These are phyloP conservation scores for Populus deltoides DNA, from an alignment of 345 rosid genomes.

Conservation along the genomic window DNA sequence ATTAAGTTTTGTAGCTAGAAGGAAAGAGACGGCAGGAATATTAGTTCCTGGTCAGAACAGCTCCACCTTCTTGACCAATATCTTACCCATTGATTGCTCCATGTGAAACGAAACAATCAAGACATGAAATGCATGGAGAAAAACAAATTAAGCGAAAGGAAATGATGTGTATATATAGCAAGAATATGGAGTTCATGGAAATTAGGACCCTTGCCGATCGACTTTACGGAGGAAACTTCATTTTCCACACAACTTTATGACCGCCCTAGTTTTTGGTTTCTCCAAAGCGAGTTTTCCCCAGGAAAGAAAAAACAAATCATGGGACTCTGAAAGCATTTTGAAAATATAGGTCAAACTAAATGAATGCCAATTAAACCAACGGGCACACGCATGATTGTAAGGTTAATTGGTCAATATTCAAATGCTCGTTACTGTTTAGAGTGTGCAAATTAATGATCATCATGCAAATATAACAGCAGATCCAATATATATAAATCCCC, in stretches of 20 bases:
- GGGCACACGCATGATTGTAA: background rate
- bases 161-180: too few species aligned
- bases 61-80: background rate
- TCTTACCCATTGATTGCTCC: background rate
- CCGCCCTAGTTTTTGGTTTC: background rate
- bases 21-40: background rate
- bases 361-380: background rate
- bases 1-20: background rate
- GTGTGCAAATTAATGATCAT: background rate
- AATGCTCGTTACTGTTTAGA: background rate
- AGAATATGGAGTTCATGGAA: background rate
- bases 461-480: background rate
- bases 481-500: background rate
- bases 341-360: background rate
- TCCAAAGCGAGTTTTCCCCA: background rate
- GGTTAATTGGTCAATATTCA: background rate
- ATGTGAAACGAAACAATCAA: background rate
- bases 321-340: background rate
- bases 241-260: background rate
- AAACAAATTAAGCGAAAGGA: background rate
- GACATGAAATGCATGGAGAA: background rate
- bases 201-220: background rate
- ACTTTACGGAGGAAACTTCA: background rate
- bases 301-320: background rate
- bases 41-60: background rate